Percentiles rank a stretch among this genome's conserved stretches.
These are phyloP conservation scores for Solanum bulbocastanum DNA, from an alignment of 257 asterid genomes.

Conservation along the genomic window DNA sequence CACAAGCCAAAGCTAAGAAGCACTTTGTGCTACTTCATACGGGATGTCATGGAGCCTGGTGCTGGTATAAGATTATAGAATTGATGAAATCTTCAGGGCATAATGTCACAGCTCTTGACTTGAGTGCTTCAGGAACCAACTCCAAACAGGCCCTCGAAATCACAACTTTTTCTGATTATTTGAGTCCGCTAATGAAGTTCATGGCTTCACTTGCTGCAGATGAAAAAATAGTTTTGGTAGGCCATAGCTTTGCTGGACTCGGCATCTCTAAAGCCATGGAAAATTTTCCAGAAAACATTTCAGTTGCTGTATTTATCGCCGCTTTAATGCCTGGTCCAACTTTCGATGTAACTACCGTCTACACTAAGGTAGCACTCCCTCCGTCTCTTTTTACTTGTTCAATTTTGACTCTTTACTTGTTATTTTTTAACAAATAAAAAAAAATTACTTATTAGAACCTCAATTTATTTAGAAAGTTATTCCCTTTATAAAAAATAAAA, in stretches of 20 bases:
- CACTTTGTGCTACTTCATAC: conserved; percentile 31
- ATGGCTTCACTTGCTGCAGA: conserved; percentile 13
- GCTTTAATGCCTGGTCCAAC: conserved; percentile 18
- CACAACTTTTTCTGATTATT: conserved; percentile 6
- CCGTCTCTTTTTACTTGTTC: too few relatives aligned
- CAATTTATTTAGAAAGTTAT: too few relatives aligned
- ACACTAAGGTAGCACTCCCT: neutral
- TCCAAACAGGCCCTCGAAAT: conserved; percentile 1
- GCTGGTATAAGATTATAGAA: conserved; percentile 19
- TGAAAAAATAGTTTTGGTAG: conserved; percentile 24
- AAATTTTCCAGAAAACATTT: conserved; percentile 15
- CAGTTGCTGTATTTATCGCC: conserved; percentile 9
- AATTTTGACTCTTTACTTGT: too few relatives aligned
- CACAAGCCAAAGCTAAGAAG: neutral
- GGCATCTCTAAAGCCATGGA: conserved; percentile 34
- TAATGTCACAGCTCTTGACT: conserved; percentile 20
- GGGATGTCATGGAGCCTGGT: conserved; percentile 31
- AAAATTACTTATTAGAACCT: accelerated
- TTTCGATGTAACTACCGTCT: neutral
- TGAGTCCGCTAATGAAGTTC: conserved; percentile 19
- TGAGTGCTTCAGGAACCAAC: conserved; percentile 22
- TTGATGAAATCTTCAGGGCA: conserved; percentile 12
- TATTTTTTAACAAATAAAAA: too few relatives aligned
- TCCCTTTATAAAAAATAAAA: too few relatives aligned
- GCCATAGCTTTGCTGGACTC: conserved; percentile 23